These are phyloP conservation scores for Capsicum chinense DNA, from an alignment of 257 asterid genomes.

Conservation along the genomic window DNA sequence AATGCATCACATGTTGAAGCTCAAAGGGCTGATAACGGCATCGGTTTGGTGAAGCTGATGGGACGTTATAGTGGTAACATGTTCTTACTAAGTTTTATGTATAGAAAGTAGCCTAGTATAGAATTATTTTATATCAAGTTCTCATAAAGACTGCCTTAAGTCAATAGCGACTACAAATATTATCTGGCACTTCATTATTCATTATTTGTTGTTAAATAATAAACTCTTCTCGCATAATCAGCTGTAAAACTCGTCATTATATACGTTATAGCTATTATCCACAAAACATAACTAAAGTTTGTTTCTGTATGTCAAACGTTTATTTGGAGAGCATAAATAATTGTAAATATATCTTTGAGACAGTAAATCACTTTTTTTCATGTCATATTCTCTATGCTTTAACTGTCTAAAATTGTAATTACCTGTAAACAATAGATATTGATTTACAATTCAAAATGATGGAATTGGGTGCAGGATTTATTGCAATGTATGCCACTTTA, in stretches of 20 bases:
- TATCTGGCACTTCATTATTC: constrained; percentile 10
- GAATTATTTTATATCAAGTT: not conserved
- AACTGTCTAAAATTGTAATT: not conserved
- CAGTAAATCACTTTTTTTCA: not conserved
- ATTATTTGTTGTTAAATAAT: constrained; percentile 4
- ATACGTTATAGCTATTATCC: not conserved
- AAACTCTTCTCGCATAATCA: not conserved
- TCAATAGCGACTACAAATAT: not conserved
- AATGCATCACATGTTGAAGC: constrained; percentile 99
- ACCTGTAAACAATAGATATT: not conserved
- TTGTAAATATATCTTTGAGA: not conserved
- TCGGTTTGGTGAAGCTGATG: constrained; percentile 93
- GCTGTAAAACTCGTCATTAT: not conserved
- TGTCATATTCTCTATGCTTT: not conserved
- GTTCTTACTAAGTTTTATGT: not conserved
- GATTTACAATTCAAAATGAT: not conserved
- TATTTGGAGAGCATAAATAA: not conserved
- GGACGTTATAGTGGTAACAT: constrained; percentile 86
- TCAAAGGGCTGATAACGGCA: constrained; percentile 86
- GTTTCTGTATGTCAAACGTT: not conserved
- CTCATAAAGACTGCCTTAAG: not conserved
- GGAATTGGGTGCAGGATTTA: constrained; percentile 62
- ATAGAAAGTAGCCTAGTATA: not conserved
- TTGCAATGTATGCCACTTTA: constrained; percentile 94
- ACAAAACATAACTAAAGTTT: not conserved